A percentile compares a stretch with the other conserved stretches of the same genome.
Evolutionary conservation across 768 basidiomycete species (phyloP).

Genomic region (Pleurotus ostreatus): DNA sequence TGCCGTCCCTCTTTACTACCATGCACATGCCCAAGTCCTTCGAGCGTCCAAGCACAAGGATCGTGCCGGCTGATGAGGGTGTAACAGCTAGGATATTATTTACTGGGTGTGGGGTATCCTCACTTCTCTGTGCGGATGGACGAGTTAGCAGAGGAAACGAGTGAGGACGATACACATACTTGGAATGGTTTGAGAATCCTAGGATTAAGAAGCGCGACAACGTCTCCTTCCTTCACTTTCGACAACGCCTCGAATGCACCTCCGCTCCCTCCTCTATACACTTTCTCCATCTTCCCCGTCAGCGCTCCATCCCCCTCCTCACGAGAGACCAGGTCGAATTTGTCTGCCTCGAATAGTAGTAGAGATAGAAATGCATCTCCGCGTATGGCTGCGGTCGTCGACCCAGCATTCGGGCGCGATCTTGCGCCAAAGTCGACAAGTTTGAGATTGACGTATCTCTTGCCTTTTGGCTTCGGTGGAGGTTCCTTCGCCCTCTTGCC

Average conservation of each 20-base stretch:
- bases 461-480: slow-evolving; percentile 46
- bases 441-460: slow-evolving; percentile 84
- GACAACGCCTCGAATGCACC: slow-evolving; percentile 90
- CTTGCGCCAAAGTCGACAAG: slow-evolving; percentile 77
- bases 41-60: slow-evolving; percentile 83
- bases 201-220: slow-evolving; percentile 87
- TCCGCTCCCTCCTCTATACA: slow-evolving; percentile 85
- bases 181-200: slow-evolving; percentile 82
- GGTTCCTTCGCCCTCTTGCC: slow-evolving; percentile 26
- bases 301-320: slow-evolving; percentile 36
- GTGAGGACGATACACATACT: slow-evolving; percentile 34
- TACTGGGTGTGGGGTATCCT: slow-evolving; percentile 66
- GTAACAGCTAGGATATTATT: slow-evolving; percentile 84
- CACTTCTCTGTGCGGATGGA: slow-evolving; percentile 31
- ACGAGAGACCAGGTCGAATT: slow-evolving; percentile 49
- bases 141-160: not conserved
- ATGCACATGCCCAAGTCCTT: slow-evolving; percentile 84
- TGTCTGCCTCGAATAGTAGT: slow-evolving; percentile 86
- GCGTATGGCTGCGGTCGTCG: slow-evolving; percentile 45
- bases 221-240: slow-evolving; percentile 84
- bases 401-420: slow-evolving; percentile 45
- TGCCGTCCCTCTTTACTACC: slow-evolving; percentile 75
- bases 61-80: slow-evolving; percentile 74
- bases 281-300: slow-evolving; percentile 41
- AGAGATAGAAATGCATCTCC: slow-evolving; percentile 85